Evolutionary conservation across 805 yeast genomes (phyloP), one percentile per base, ranked within the genome.

Genomic region (Yarrowia osloensis): DNA sequence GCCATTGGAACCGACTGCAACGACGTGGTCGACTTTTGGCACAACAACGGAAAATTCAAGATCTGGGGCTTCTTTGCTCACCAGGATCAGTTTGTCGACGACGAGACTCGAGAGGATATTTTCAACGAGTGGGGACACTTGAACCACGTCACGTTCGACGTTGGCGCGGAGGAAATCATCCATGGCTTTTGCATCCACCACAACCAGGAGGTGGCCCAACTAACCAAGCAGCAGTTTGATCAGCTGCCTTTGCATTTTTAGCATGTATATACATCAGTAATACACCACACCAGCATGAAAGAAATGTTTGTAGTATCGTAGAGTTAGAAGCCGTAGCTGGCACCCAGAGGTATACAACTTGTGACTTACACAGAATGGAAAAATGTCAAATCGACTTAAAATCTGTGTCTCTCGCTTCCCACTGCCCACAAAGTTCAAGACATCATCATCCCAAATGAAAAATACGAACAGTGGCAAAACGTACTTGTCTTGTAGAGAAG

Each of bases 231-330:
- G 44, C 67, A 66, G 61, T 55, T 62, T 19, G 55, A 46, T 65
- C 90, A 88, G 68, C 95, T 89, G 73, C 86, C 88, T 84, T 80
- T 90, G 74, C 96, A 90, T 78, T 82, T 90, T 71, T 96, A 90
- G 79, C 92, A 95, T 13, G 95, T 96, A 9, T 90, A 95, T 96
- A 95, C n/a, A n/a, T n/a, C n/a, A 82, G 89, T 71, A 90, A 96
- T 90, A 46, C 95, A 95, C 33, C 50, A 15, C 21, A 19, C 19
- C 17, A 21, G 47, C 22, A 19, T 22, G 24, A 19, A 37, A 39
- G 24, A 39, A n/a, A n/a, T n/a, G n/a, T n/a, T n/a, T n/a, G n/a
- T n/a, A n/a, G n/a, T n/a, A n/a, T n/a, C n/a, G n/a, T n/a, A n/a
- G n/a, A n/a, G n/a, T n/a, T n/a, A n/a, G n/a, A n/a, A n/a, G n/a